Evolutionary conservation across 2,329 filamentous ascomycete genomes (phyloP).

Genomic region (Ceratocystis huliohia): DNA sequence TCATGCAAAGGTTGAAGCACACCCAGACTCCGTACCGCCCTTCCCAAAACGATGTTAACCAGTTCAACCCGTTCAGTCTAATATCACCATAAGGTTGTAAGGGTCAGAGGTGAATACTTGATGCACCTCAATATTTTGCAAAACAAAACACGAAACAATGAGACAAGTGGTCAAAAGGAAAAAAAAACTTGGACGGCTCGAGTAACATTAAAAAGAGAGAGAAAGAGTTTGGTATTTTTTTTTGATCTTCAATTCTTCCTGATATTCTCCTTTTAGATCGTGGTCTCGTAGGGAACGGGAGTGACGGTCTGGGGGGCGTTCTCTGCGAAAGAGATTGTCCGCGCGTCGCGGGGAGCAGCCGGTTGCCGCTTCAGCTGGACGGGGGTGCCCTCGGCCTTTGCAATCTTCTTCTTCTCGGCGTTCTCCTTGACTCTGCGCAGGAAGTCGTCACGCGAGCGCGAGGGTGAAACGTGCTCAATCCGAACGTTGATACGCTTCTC

Average conservation of each 20-base stretch:
- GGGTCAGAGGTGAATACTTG: background rate
- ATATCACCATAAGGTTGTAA: too few species aligned
- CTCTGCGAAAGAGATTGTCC: constrained; percentile 66
- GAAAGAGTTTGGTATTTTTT: constrained; percentile 22
- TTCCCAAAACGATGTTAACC: background rate
- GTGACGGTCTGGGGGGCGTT: constrained; percentile 83
- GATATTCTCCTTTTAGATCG: constrained; percentile 58
- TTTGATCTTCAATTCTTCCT: constrained; percentile 21
- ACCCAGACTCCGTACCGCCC: background rate
- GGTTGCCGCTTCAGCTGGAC: constrained; percentile 91
- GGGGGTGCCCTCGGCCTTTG: constrained; percentile 76
- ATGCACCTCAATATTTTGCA: background rate
- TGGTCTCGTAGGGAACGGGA: constrained; percentile 93
- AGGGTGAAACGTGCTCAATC: constrained; percentile 90
- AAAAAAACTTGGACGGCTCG: constrained; percentile 8
- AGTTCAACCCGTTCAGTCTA: background rate
- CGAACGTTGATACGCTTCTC: constrained; percentile 99
- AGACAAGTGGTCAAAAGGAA: constrained; percentile 4
- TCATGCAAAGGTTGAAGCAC: background rate
- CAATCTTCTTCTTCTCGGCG: constrained; percentile 81
- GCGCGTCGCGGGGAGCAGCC: constrained; percentile 62
- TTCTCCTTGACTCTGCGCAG: constrained; percentile 92
- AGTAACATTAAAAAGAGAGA: constrained; percentile 20
- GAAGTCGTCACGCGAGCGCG: constrained; percentile 94
- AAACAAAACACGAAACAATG: background rate